Base-by-base conservation (phyloP, 352 stramenopile genomes). In the Albugo laibachii region DNA sequence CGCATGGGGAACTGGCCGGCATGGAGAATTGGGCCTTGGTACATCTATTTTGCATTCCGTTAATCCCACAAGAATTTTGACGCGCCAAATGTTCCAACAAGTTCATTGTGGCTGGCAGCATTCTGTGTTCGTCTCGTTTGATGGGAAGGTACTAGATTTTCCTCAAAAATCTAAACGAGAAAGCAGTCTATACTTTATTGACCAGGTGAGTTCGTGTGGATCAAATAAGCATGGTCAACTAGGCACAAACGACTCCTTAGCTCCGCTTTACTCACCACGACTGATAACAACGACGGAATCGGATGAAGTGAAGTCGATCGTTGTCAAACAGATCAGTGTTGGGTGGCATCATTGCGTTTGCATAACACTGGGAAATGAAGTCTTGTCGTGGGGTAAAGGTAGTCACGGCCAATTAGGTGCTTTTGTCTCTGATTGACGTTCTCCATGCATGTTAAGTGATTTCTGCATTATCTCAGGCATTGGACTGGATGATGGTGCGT, bases 51-150 rank as follows among this genome's bases (percentile, higher is more conserved):
- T 73, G 5, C 36, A 47, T 13, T 45, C 61, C 12, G 31, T 58
- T 1, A 47, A 35, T 13, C 77, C 70, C 20, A 2, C 54, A 10
- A 16, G 39, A 2, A 55, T 73, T 31, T 3, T 10, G n/a, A 19
- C 55, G 2, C 50, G 38, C 6, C 52, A 13, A 1, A 19, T 14
- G 19, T 48, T 76, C 36, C 18, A n/a, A 12, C 38, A 49, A 5
- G 74, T 87, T 11, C 69, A 63, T 14, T 91, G 77, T 45, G 77
- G 77, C 0, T 91, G 74, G 77, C 69, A 91, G 47, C 74, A 91
- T 46, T 83, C 77, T 2, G 52, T 83, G 0, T 78, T 91, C 13
- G 36, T 49, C 15, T 39, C 20, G 3, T 18, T 36, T 12, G 13
- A 24, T 13, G 48, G 48, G 18, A 13, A 53, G 10, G 48, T 53